These are phyloP conservation scores for Aspergillus ustus DNA, from an alignment of 2,329 filamentous ascomycete species.

Conservation along the genomic window DNA sequence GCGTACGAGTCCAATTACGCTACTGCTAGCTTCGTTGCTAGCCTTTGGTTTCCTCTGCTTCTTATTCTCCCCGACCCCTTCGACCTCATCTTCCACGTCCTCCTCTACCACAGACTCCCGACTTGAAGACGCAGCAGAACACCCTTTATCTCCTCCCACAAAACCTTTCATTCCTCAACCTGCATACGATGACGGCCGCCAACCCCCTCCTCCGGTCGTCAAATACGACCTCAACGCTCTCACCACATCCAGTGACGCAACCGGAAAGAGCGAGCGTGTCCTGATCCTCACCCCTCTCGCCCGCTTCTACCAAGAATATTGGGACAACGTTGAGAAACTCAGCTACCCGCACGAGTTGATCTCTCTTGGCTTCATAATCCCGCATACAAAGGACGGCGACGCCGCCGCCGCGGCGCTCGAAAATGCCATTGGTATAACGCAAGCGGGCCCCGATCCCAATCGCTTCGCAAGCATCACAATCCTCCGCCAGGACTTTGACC, in stretches of 20 bases:
- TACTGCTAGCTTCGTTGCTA: constrained; percentile 72
- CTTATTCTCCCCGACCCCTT: constrained; percentile 54
- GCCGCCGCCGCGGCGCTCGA: constrained; percentile 81
- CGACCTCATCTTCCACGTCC: constrained; percentile 52
- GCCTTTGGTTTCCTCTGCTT: constrained; percentile 70
- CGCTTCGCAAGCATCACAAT: constrained; percentile 94
- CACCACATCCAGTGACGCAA: constrained; percentile 76
- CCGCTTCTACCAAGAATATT: constrained; percentile 92
- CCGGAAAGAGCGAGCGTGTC: constrained; percentile 80
- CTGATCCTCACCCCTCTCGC: constrained; percentile 92
- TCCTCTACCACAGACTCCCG: constrained; percentile 56
- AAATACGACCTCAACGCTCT: constrained; percentile 96
- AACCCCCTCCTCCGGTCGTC: constrained; percentile 78
- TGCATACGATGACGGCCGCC: constrained; percentile 50
- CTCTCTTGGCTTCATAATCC: constrained; percentile 92
- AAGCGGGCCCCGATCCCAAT: constrained; percentile 77
- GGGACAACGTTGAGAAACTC: constrained; percentile 86
- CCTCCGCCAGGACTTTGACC: constrained; percentile 91
- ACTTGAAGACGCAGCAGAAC: constrained; percentile 64
- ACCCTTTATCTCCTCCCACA: constrained; percentile 74
- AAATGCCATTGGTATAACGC: constrained; percentile 81
- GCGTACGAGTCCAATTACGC: constrained; percentile 76
- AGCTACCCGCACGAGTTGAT: constrained; percentile 93
- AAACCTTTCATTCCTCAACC: constrained; percentile 69
- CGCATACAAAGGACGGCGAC: constrained; percentile 91